Percentiles rank a stretch among this genome's conserved stretches.
Conservation (phyloP, 305 asterid genomes). For the Withania somnifera region DNA sequence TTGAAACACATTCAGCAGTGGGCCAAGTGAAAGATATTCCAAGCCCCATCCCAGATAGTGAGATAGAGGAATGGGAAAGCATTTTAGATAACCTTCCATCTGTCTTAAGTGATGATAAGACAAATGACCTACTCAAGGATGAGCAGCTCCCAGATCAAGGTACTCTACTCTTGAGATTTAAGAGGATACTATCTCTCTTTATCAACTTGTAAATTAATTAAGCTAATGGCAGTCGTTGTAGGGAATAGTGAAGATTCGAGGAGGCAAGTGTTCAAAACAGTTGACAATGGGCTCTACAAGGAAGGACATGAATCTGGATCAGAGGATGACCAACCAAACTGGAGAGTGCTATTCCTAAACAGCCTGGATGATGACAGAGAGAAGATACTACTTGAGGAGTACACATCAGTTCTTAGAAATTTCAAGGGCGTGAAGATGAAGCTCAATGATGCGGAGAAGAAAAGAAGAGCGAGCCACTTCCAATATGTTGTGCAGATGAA, state of each 20-base stretch:
- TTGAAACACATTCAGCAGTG: neutral
- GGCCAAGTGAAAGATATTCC: neutral
- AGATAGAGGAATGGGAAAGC: conserved; percentile 3
- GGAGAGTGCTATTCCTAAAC: conserved; percentile 31
- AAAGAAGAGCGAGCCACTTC: conserved; percentile 28
- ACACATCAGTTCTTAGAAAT: conserved; percentile 27
- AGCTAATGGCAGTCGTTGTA: conserved; percentile 3
- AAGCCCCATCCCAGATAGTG: neutral
- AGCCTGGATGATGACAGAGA: conserved; percentile 39
- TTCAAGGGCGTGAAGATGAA: conserved; percentile 35
- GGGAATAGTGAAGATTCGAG: conserved; percentile 12
- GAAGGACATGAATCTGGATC: conserved; percentile 11
- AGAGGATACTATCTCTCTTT: neutral
- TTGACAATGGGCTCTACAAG: neutral
- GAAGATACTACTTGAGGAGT: conserved; percentile 31
- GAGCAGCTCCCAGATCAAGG: conserved; percentile 22
- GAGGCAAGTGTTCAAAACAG: conserved; percentile 6
- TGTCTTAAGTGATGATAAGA: neutral
- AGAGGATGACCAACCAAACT: conserved; percentile 27
- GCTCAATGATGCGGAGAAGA: conserved; percentile 38
- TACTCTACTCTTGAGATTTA: neutral
- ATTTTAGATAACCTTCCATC: conserved; percentile 2
- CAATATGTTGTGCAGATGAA: conserved; percentile 29
- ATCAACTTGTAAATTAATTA: neutral
- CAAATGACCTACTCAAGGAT: conserved; percentile 6